A percentile compares a stretch with the other conserved stretches of the same genome.
These are phyloP conservation scores for Aspergillus piperis DNA, from an alignment of 2,329 filamentous ascomycete genomes.

Conservation along the genomic window DNA sequence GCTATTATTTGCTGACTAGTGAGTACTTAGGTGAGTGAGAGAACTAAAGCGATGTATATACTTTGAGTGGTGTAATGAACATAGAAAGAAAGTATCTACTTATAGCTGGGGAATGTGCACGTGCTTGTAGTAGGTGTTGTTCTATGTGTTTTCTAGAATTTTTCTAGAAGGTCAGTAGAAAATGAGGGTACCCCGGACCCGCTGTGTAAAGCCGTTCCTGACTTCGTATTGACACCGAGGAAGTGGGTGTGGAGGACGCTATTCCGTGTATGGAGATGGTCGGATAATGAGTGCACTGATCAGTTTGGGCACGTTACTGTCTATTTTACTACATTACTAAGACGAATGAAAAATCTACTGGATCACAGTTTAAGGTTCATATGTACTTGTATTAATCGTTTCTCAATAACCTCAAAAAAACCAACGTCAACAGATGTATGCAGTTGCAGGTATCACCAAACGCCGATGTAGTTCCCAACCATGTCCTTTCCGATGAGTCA, in stretches of 20 bases:
- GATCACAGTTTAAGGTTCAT: background rate
- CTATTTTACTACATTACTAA: background rate
- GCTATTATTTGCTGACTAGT: too few species aligned
- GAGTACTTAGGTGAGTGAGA: too few species aligned
- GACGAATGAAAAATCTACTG: background rate
- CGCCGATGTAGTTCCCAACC: conserved; percentile 3
- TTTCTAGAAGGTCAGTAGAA: background rate
- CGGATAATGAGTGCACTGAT: background rate
- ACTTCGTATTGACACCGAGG: background rate
- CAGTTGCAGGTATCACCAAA: conserved; percentile 6
- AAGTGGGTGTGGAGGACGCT: background rate
- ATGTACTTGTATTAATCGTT: conserved; percentile 1
- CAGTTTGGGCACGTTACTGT: background rate
- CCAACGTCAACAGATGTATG: background rate
- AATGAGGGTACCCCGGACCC: background rate
- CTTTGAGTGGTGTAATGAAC: too few species aligned
- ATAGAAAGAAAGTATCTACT: too few species aligned
- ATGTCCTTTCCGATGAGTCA: background rate
- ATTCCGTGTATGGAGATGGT: background rate
- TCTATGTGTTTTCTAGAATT: background rate
- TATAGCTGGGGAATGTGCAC: too few species aligned
- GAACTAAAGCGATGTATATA: too few species aligned
- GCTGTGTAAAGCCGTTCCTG: background rate
- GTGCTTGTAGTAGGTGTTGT: background rate
- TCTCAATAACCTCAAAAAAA: background rate